Evolutionary conservation across 2,329 filamentous ascomycete genomes (phyloP), one percentile per base, ranked within the genome.

Genomic region (Aspergillus glaucus): DNA sequence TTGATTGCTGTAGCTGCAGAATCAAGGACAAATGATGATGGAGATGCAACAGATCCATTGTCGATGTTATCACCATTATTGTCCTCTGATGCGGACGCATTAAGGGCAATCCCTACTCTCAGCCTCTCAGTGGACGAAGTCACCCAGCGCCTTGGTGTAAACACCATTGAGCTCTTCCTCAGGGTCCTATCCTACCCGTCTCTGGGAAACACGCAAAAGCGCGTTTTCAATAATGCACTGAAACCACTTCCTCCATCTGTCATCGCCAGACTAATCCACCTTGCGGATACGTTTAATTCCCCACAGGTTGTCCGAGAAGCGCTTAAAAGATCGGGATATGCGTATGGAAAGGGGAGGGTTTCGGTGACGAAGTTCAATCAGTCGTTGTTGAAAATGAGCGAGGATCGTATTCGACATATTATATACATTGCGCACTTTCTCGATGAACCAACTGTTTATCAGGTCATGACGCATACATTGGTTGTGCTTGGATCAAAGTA

Each of bases 321-420:
- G 3, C 48, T 70, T 6, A 53, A 48, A 28, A 55, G 52, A 26
- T 50, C 56, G n/a, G 52, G 53, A 5, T 69, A 68, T 52, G 50
- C 53, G 8, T 66, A 61, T 44, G 64, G 66, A 12, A 65, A 62
- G 40, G 54, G 55, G 2, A 67, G 60, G 43, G 22, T 53, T 3
- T 49, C 60, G 1, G 43, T 63, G 14, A 48, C 55, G 5, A 60
- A 53, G 43, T 64, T 65, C 45, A 54, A 56, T 41, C 21, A 52
- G 34, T 48, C 57, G 3, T 52, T 66, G 28, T 50, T 65, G 51
- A 65, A 60, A 37, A 47, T 64, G 40, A 65, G 58, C n/a, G 69
- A 72, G 55, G 67, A 69, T 40, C 63, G 63, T 7, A 56, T 70
- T 45, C 67, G 71, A 8, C 68, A 73, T 46, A 65, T 60, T 14